These are phyloP conservation scores for Tolypocladium tropicale DNA, from an alignment of 2,329 filamentous ascomycete genomes.

Conservation along the genomic window DNA sequence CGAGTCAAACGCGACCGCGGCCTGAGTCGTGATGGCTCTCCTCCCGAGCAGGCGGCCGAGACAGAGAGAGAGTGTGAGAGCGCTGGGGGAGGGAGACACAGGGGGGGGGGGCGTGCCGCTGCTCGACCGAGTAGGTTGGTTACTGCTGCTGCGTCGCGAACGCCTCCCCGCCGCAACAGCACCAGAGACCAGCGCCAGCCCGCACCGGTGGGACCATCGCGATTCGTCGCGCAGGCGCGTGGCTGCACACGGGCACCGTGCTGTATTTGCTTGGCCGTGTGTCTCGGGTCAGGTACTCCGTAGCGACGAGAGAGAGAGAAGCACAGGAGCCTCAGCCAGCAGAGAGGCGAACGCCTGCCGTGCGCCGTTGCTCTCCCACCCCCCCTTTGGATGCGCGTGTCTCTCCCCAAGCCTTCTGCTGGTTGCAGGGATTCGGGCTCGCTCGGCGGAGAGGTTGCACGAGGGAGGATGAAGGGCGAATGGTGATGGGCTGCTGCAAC, in stretches of 20 bases:
- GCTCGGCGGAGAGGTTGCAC: background rate
- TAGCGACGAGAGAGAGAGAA: background rate
- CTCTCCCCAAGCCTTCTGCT: background rate
- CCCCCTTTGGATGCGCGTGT: background rate
- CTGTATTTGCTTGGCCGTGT: too few species aligned
- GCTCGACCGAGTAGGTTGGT: background rate
- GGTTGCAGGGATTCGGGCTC: background rate
- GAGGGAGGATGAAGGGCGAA: background rate
- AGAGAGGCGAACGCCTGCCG: background rate
- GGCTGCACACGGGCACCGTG: slow-evolving; percentile 5
- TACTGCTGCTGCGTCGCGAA: background rate
- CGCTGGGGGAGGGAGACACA: background rate
- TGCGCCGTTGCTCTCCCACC: background rate
- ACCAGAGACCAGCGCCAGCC: background rate
- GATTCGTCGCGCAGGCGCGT: slow-evolving; percentile 8
- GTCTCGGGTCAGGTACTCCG: background rate
- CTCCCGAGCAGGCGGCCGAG: background rate
- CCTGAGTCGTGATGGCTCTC: slow-evolving; percentile 1
- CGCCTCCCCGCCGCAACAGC: background rate
- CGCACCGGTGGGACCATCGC: background rate
- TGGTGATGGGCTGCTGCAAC: background rate
- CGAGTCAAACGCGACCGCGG: slow-evolving; percentile 1
- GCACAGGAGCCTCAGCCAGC: background rate
- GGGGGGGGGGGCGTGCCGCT: background rate
- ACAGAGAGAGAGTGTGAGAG: too few species aligned